phyloP scores from a whole-genome alignment of 768 basidiomycete genomes.

The Lanmaoa rubissima region DNA sequence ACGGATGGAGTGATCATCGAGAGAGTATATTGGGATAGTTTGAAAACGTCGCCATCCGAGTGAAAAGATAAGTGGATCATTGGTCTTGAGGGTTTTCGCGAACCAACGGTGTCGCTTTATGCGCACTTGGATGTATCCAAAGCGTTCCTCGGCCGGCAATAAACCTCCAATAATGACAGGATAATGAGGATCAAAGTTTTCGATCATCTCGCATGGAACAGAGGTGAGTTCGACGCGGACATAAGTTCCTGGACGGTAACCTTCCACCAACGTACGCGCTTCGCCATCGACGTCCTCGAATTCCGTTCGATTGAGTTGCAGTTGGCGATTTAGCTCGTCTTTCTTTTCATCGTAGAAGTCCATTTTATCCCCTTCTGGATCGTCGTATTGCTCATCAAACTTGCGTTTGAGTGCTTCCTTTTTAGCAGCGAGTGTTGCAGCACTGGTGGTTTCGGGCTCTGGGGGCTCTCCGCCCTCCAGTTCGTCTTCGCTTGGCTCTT shows the following conservation, averaged over 20 bases:
- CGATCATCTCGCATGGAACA: slow-evolving; percentile 90
- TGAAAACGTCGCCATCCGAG: slow-evolving; percentile 99
- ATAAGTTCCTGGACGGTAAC: slow-evolving; percentile 86
- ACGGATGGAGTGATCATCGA: slow-evolving; percentile 96
- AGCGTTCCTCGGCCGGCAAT: slow-evolving; percentile 83
- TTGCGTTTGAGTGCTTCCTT: slow-evolving; percentile 91
- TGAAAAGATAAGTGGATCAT: slow-evolving; percentile 94
- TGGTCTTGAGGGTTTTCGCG: slow-evolving; percentile 87
- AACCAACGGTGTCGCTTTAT: slow-evolving; percentile 98
- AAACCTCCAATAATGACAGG: slow-evolving; percentile 93
- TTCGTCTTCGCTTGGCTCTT: slow-evolving; percentile 41
- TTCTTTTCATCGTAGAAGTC: slow-evolving; percentile 94
- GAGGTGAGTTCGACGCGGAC: slow-evolving; percentile 84
- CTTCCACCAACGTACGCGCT: slow-evolving; percentile 81
- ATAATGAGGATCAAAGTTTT: slow-evolving; percentile 88
- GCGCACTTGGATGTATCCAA: slow-evolving; percentile 92
- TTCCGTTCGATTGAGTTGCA: slow-evolving; percentile 79
- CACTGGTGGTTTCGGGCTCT: slow-evolving; percentile 36
- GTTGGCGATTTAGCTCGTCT: slow-evolving; percentile 85
- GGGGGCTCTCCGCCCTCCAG: slow-evolving; percentile 34
- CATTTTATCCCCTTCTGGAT: slow-evolving; percentile 71
- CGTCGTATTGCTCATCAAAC: slow-evolving; percentile 97
- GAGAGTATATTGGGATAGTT: slow-evolving; percentile 88
- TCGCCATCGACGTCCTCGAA: slow-evolving; percentile 78
- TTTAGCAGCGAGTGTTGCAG: slow-evolving; percentile 69